Evolutionary conservation across 1,139 yeast species (phyloP), one percentile per base, ranked within the genome.

Genomic region (Casaregolazyma lundiana): DNA sequence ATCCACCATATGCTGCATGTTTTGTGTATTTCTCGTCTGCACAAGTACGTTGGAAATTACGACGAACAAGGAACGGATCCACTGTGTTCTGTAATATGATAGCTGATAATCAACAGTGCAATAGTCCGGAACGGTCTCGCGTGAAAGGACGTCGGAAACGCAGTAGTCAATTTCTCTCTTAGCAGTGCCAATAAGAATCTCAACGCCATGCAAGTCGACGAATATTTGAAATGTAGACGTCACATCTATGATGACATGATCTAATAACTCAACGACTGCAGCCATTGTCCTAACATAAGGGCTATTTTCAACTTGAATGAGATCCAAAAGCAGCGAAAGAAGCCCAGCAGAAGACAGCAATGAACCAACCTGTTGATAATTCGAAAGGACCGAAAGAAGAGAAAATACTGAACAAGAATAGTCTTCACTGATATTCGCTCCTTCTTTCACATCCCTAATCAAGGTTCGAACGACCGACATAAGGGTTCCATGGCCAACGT

Each of bases 1-100:
- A 60, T 90, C 97, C 59, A 88, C 85, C 46, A 90, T 67, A 53
- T 87, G 88, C 60, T 96, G 78, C 54, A 88, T 76, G 49, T 95
- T 74, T 62, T 89, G 97, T 9, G 68, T 56, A 26, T 95, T 95
- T 15, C 85, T 77, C 48, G 87, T 88, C 32, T 82, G 75, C 50
- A 78, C 80, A 38, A 90, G 73, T 42, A 89, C 69, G 51, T 81
- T 77, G 16, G 80, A 68, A 0, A 83, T 80, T 36, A 89, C 73
- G 51, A 80, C 84, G 60, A 88, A 66, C 48, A 78, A 61, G 3
- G 65, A 59, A 43, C 66, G 57, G 30, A 69, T 52, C 57, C 67
- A 59, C 41, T 64, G 79, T 4, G 85, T 80, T 56, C 86, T 89
- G 53, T 81, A 72, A 57, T 78, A 83, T 2, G 84, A 73, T 34